A percentile compares a stretch with the other conserved stretches of the same genome.
These are phyloP conservation scores for Candida insectalens DNA, from an alignment of 805 yeast genomes.

Conservation along the genomic window DNA sequence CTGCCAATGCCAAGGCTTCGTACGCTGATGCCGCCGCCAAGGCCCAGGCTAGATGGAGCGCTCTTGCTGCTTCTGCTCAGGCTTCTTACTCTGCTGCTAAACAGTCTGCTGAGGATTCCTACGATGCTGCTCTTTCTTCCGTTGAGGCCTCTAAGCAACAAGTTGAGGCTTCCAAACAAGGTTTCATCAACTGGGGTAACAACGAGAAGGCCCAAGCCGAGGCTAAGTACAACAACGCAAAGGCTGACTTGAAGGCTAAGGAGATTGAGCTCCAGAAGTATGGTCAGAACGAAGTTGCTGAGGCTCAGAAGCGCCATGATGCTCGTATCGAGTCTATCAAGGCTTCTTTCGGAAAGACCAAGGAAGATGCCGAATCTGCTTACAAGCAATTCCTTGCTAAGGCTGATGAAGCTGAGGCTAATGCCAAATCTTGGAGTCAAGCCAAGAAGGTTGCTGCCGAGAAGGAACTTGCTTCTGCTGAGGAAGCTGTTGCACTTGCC, in stretches of 20 bases:
- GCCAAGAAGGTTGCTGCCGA: slow-evolving; percentile 25
- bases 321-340: slow-evolving; percentile 1
- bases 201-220: slow-evolving; percentile 26
- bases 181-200: slow-evolving; percentile 31
- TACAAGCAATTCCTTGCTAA: not conserved
- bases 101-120: slow-evolving; percentile 3
- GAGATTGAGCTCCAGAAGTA: slow-evolving; percentile 19
- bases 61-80: slow-evolving; percentile 6
- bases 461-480: slow-evolving; percentile 15
- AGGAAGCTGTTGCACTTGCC: slow-evolving; percentile 1
- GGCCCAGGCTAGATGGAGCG: slow-evolving; percentile 21
- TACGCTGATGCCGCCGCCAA: not conserved
- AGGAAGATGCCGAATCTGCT: not conserved
- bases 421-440: slow-evolving; percentile 27
- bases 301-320: slow-evolving; percentile 19
- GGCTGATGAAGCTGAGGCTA: slow-evolving; percentile 14
- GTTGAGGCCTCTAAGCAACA: slow-evolving; percentile 24
- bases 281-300: slow-evolving; percentile 16
- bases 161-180: slow-evolving; percentile 20
- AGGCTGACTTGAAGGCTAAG: slow-evolving; percentile 25
- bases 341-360: slow-evolving; percentile 1
- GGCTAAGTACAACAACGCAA: slow-evolving; percentile 25
- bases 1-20: not conserved
- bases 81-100: slow-evolving; percentile 2
- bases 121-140: slow-evolving; percentile 16